These are phyloP conservation scores for Ensete glaucum DNA, from an alignment of 176 grass and related monocot genomes.

Conservation along the genomic window DNA sequence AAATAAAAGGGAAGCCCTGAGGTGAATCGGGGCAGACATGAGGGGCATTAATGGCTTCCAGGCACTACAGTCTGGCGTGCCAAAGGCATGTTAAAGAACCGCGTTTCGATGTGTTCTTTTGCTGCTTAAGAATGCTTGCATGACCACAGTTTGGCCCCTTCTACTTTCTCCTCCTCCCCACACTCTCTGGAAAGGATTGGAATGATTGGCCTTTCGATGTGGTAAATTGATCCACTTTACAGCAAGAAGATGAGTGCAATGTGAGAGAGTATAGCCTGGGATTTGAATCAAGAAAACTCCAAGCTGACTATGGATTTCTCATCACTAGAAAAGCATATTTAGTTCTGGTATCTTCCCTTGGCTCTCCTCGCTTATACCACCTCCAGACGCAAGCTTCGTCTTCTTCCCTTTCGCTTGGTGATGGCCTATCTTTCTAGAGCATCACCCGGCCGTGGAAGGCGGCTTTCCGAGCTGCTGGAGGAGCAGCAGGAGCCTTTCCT, in stretches of 20 bases:
- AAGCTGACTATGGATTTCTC: conserved; percentile 10
- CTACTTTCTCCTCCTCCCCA: no score
- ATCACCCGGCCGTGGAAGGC: conserved; percentile 28
- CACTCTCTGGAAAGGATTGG: no score
- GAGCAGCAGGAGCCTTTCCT: conserved; percentile 85
- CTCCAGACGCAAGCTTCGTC: not conserved
- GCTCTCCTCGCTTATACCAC: not conserved
- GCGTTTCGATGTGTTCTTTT: not conserved
- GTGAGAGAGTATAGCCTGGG: not conserved
- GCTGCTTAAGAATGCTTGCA: not conserved
- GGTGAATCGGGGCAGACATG: not conserved
- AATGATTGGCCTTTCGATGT: no score
- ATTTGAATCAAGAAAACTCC: not conserved
- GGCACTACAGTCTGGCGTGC: not conserved
- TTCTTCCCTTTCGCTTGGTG: not conserved
- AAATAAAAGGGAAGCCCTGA: not conserved
- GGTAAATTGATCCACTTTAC: not conserved
- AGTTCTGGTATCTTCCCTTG: not conserved
- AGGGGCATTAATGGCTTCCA: not conserved
- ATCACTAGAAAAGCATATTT: not conserved
- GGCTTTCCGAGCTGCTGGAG: conserved; percentile 71
- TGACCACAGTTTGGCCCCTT: no score
- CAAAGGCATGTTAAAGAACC: not conserved
- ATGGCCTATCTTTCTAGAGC: conserved; percentile 44
- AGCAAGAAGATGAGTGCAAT: not conserved